Conservation (phyloP, 2,329 filamentous ascomycete species). For the Monosporascus sp. region DNA sequence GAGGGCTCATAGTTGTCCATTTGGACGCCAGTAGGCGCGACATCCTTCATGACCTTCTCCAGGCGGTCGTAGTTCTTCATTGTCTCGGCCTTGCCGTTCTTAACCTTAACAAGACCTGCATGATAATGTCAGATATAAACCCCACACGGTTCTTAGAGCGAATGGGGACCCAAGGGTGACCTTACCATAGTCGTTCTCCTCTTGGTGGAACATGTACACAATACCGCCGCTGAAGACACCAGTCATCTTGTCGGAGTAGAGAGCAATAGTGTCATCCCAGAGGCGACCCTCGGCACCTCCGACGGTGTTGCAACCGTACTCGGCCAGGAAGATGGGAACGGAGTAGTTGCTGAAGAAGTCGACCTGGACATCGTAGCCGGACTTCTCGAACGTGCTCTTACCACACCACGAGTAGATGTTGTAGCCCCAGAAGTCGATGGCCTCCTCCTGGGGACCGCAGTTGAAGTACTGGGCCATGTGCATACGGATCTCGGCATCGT, state of each 20-base stretch:
- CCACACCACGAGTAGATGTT: conserved; percentile 89
- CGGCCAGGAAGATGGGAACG: conserved; percentile 75
- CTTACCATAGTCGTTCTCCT: conserved; percentile 62
- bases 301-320: conserved; percentile 70
- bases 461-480: conserved; percentile 72
- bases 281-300: conserved; percentile 49
- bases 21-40: conserved; percentile 53
- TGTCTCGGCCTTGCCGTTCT: conserved; percentile 46
- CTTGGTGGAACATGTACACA: conserved; percentile 81
- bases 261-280: conserved; percentile 64
- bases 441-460: conserved; percentile 53
- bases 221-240: conserved; percentile 73
- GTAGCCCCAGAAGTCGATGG: conserved; percentile 82
- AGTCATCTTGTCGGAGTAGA: conserved; percentile 66
- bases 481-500: conserved; percentile 66
- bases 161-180: neutral
- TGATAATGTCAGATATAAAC: neutral
- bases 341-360: conserved; percentile 68
- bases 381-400: conserved; percentile 56
- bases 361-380: conserved; percentile 66
- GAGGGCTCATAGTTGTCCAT: conserved; percentile 56
- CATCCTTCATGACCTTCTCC: conserved; percentile 55
- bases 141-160: too few relatives aligned
- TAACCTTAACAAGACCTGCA: conserved; percentile 46
- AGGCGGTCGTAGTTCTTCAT: conserved; percentile 62